phyloP scores from a whole-genome alignment of 306 rosid genomes.

The Rubus idaeus region DNA sequence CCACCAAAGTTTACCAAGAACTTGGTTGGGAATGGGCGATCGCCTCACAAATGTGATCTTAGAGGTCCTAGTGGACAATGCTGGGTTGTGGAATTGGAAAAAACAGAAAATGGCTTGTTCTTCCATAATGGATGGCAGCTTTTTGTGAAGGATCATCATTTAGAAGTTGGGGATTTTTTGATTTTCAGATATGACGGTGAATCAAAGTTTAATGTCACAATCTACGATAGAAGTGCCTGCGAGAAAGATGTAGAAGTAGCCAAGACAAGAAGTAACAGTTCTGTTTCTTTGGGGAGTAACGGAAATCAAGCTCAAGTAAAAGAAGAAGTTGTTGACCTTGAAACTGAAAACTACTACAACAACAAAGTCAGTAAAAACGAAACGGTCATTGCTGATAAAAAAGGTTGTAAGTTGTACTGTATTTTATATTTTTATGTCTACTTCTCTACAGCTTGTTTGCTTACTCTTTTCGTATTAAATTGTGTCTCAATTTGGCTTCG shows the following conservation, averaged over 20 bases:
- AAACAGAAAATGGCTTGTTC: neutral
- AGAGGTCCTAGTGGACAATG: neutral
- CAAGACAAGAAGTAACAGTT: neutral
- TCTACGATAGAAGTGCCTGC: neutral
- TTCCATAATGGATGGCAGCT: neutral
- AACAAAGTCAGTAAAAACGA: neutral
- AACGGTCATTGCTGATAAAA: neutral
- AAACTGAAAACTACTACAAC: neutral
- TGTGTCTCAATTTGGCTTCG: neutral
- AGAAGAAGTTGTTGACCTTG: neutral
- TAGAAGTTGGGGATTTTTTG: neutral
- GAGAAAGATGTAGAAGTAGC: neutral
- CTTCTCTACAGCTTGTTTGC: neutral
- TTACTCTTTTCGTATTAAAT: neutral
- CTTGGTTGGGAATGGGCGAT: neutral
- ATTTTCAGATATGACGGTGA: neutral
- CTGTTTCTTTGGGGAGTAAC: neutral
- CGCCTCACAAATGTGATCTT: neutral
- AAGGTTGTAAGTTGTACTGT: neutral
- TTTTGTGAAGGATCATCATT: neutral
- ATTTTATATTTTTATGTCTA: neutral
- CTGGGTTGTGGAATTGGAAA: conserved; percentile 8
- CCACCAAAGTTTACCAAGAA: neutral
- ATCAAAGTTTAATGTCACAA: neutral
- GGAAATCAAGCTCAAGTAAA: neutral